These are phyloP conservation scores for Mycena sp. DNA, from an alignment of 1,284 basidiomycete genomes.

Conservation along the genomic window DNA sequence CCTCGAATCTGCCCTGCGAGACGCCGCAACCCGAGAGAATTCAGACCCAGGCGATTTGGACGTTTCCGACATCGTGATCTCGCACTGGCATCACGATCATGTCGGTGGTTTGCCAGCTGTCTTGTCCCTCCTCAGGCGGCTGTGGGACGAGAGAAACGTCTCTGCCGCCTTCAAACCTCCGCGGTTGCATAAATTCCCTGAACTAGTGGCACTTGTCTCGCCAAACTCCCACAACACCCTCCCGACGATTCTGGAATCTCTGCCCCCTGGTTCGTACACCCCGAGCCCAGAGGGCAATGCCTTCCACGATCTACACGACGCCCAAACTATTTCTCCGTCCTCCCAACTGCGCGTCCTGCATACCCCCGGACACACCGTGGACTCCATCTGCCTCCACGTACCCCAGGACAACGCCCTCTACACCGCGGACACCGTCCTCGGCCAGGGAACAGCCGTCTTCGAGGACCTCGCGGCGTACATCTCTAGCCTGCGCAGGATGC, in stretches of 20 bases:
- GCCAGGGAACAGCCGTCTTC: slow-evolving; percentile 92
- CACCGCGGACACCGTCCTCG: slow-evolving; percentile 92
- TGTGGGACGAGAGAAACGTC: slow-evolving; percentile 61
- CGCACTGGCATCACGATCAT: slow-evolving; percentile 94
- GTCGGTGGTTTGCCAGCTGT: slow-evolving; percentile 81
- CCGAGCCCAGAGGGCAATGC: slow-evolving; percentile 50
- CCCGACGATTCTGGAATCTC: slow-evolving; percentile 50
- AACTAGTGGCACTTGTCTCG: too few species aligned
- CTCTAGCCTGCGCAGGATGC: slow-evolving; percentile 70
- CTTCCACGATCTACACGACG: slow-evolving; percentile 67
- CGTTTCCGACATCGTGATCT: slow-evolving; percentile 88
- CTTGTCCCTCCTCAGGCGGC: slow-evolving; percentile 67
- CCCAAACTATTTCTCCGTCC: slow-evolving; percentile 55
- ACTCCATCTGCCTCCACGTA: slow-evolving; percentile 83
- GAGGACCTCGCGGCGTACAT: slow-evolving; percentile 86
- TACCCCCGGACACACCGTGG: slow-evolving; percentile 91
- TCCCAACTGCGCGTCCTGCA: slow-evolving; percentile 71
- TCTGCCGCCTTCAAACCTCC: slow-evolving; percentile 64
- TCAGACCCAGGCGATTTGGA: slow-evolving; percentile 52
- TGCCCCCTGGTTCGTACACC: slow-evolving; percentile 56
- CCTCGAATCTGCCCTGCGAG: slow-evolving; percentile 67
- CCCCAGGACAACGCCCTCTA: slow-evolving; percentile 75
- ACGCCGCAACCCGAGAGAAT: slow-evolving; percentile 41
- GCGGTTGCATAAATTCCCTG: slow-evolving; percentile 75
- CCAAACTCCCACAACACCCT: slow-evolving; percentile 50